Base-by-base conservation (phyloP, 805 yeast species). In the Ogataea ramenticola region DNA sequence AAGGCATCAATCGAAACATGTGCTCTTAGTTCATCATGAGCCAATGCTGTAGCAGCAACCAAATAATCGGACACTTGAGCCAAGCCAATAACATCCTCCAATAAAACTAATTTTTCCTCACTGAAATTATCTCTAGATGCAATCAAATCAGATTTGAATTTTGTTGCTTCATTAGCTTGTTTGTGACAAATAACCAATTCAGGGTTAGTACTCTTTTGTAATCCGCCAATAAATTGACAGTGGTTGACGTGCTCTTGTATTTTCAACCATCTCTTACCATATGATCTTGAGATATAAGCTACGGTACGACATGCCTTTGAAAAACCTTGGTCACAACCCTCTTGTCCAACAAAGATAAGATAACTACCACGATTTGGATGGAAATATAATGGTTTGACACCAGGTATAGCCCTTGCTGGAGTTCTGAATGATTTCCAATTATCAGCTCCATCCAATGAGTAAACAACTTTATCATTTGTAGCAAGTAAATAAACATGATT, bases 1-100 rank as follows among this genome's bases (percentile, higher is more conserved):
- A 55, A 46, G 19, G 96, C 96, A 59, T 90, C 88, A 9, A 76
- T 66, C 1, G 96, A 80, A 1, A 86, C 87, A 52, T 74, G 74
- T 1, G 89, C 86, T 45, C 72, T 68, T 43, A 87, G 64, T n/a
- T 73, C 68, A 4, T 70, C 70, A 24, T 72, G 71, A 2, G 66
- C 73, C 7, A 63, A 59, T 27, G 70, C 67, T 3, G 79, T 69
- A 1, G 95, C 95, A 34, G 84, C 87, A 21, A 89, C 77, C 16
- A 84, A 65, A 54, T 71, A 90, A 17, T 75, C 79, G 21, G 79
- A 82, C n/a, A 80, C 78, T 39, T 79, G 68, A 35, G 86, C 87
- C 52, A 77, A 79, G 0, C 91, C 96, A 33, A 83, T 72, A 34
- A 83, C 75, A 41, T 74, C 62, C 10, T 76, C 77, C 51, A 81